Base-by-base conservation (phyloP, 169 alveolate species). In the Eimeria necatrix region DNA sequence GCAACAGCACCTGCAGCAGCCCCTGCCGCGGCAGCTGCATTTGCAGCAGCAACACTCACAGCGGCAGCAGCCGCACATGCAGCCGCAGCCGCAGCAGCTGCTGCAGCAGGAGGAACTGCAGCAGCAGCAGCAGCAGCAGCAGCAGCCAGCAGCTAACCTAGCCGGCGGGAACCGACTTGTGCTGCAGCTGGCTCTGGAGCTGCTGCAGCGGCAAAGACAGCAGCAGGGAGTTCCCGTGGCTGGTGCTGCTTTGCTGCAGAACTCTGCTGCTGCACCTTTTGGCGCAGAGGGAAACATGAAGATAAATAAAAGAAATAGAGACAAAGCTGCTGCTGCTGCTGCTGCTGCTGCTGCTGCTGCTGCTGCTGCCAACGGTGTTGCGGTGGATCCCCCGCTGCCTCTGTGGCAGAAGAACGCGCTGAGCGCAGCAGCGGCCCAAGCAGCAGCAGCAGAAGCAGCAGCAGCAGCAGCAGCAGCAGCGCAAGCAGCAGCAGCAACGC, bases 121-220 rank as follows among this genome's bases (percentile, higher is more conserved):
- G 14, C 86, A 46, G 64, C 61, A 76, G 7, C 61, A 4, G 24
- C 86, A 76, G 61, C 86, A 76, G 86, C 64, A 3, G 56, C 64
- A 46, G 86, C 64, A 46, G 86, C 86, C 20, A 24, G 32, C 76
- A 14, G 76, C 41, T 10, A 24, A 8, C 4, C n/a, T 18, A 3
- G 5, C 22, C 22, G 22, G 12, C 64, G 48, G 12, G 48, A 49
- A 76, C 46, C 59, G 64, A 6, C 86, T 76, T 24, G 86, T 76
- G 61, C 60, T 76, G 60, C 86, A 48, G 86, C 64, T 76, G 20
- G 86, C 86, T 32, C 16, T 76, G 22, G 86, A 76, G 86, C 61
- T 76, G 86, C 86, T 76, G 86, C 86, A 76, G 86, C 86, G 61
- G 4, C 86, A 41, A 10, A 22, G 56, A 60, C 86, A 76, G 86